phyloP scores from a whole-genome alignment of 805 yeast genomes.

The Komagataella phaffii region DNA sequence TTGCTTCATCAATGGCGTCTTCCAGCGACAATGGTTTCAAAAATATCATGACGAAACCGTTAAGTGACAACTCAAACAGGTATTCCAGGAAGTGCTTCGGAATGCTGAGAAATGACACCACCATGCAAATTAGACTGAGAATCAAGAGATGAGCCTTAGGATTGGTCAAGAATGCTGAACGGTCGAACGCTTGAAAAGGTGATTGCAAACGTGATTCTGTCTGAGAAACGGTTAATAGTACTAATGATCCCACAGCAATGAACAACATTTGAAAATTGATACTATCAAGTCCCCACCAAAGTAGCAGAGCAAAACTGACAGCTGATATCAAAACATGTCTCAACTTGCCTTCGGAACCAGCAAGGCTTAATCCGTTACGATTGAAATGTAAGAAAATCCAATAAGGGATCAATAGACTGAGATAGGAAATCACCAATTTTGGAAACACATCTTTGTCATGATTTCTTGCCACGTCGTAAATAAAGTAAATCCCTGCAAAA shows the following conservation, averaged over 20 bases:
- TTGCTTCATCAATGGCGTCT: not conserved
- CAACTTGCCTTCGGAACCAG: conserved; percentile 1
- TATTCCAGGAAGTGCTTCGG: not conserved
- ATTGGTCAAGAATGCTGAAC: conserved; percentile 5
- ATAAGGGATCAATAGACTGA: conserved; percentile 1
- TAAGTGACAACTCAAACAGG: not conserved
- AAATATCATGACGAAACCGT: not conserved
- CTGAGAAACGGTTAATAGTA: conserved; percentile 16
- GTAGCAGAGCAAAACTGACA: conserved; percentile 3
- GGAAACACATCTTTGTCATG: conserved; percentile 3
- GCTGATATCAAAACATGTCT: not conserved
- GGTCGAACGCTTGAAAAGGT: conserved; percentile 3
- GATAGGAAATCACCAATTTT: conserved; percentile 1
- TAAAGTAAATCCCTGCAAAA: conserved; percentile 1
- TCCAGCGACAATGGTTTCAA: not conserved
- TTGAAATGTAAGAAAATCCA: not conserved
- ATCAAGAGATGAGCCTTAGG: not conserved
- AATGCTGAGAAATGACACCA: not conserved
- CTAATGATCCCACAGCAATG: conserved; percentile 15
- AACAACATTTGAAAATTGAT: conserved; percentile 16
- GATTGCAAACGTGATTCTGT: conserved; percentile 10
- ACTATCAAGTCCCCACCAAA: conserved; percentile 6
- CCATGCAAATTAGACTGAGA: not conserved
- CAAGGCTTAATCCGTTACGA: not conserved
- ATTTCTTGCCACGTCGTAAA: not conserved